phyloP scores from a whole-genome alignment of 805 yeast species.

The Candida cerambycidarum region DNA sequence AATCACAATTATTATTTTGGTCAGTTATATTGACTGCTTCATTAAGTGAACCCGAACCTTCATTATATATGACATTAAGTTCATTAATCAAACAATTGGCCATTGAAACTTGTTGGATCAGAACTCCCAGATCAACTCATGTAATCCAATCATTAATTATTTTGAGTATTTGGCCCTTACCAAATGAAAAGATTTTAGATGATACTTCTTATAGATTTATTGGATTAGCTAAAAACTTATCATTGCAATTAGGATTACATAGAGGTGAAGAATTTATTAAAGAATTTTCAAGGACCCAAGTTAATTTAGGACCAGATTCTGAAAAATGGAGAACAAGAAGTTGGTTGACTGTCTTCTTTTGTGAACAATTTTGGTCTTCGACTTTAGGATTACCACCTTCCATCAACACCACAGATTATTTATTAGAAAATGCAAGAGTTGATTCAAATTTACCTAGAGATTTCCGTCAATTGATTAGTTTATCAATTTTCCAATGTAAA shows the following conservation, averaged over 20 bases:
- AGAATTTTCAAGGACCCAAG: slow-evolving; percentile 89
- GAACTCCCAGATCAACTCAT: slow-evolving; percentile 92
- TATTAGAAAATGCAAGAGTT: slow-evolving; percentile 74
- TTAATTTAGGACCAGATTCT: slow-evolving; percentile 77
- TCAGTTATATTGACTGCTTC: slow-evolving; percentile 85
- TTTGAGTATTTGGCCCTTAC: slow-evolving; percentile 89
- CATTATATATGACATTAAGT: slow-evolving; percentile 71
- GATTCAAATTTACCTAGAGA: slow-evolving; percentile 65
- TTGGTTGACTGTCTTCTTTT: slow-evolving; percentile 85
- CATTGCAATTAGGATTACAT: slow-evolving; percentile 85
- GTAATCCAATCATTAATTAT: slow-evolving; percentile 86
- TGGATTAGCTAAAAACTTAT: slow-evolving; percentile 80
- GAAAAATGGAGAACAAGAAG: slow-evolving; percentile 93
- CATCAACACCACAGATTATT: slow-evolving; percentile 72
- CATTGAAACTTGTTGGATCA: slow-evolving; percentile 87
- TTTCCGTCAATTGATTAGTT: slow-evolving; percentile 67
- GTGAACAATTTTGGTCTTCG: slow-evolving; percentile 90
- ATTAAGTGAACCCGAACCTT: slow-evolving; percentile 83
- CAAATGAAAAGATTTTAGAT: slow-evolving; percentile 87
- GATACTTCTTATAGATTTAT: slow-evolving; percentile 89
- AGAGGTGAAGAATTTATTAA: slow-evolving; percentile 84
- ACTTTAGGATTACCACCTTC: slow-evolving; percentile 86
- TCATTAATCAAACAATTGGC: slow-evolving; percentile 82
- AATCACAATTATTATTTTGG: slow-evolving; percentile 87
- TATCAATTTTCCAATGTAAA: slow-evolving; percentile 82